Conservation (phyloP, 2,329 filamentous ascomycete species). For the Fusarium sp. region DNA sequence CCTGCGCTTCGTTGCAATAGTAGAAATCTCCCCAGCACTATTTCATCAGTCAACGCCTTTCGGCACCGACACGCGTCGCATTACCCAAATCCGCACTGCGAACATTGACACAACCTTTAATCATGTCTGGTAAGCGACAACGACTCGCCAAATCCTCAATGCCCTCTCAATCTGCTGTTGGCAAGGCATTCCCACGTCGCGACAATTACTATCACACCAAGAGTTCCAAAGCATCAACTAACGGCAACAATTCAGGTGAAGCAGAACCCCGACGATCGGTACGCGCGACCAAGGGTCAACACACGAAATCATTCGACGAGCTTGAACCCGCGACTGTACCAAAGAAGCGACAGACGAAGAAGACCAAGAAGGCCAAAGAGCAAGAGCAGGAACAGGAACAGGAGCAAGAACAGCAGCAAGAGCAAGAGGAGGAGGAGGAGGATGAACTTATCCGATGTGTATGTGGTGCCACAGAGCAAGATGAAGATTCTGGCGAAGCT, state of each 20-base stretch:
- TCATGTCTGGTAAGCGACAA: constrained; percentile 54
- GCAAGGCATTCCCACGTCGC: constrained; percentile 16
- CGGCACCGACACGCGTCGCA: constrained; percentile 27
- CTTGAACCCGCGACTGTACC: constrained; percentile 69
- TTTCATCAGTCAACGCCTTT: constrained; percentile 22
- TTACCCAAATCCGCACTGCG: constrained; percentile 6
- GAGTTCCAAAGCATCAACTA: constrained; percentile 35
- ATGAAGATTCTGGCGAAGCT: constrained; percentile 85
- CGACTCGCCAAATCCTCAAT: constrained; percentile 36
- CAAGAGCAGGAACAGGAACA: constrained; percentile 62
- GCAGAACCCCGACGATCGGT: constrained; percentile 91
- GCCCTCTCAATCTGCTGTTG: constrained; percentile 21
- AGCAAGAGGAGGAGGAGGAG: constrained; percentile 61
- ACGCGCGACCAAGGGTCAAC: constrained; percentile 95
- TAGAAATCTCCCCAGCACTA: constrained; percentile 43
- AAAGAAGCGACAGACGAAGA: constrained; percentile 65
- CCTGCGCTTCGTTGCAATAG: constrained; percentile 47
- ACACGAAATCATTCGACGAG: constrained; percentile 87
- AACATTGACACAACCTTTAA: constrained; percentile 20
- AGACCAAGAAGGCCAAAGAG: constrained; percentile 69
- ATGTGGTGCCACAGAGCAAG: constrained; percentile 87
- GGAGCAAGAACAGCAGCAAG: constrained; percentile 62
- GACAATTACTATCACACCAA: constrained; percentile 20
- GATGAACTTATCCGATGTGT: constrained; percentile 90
- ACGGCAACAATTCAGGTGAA: constrained; percentile 55